These are phyloP conservation scores for Aspergillus awamori DNA, from an alignment of 2,329 filamentous ascomycete species.

Conservation along the genomic window DNA sequence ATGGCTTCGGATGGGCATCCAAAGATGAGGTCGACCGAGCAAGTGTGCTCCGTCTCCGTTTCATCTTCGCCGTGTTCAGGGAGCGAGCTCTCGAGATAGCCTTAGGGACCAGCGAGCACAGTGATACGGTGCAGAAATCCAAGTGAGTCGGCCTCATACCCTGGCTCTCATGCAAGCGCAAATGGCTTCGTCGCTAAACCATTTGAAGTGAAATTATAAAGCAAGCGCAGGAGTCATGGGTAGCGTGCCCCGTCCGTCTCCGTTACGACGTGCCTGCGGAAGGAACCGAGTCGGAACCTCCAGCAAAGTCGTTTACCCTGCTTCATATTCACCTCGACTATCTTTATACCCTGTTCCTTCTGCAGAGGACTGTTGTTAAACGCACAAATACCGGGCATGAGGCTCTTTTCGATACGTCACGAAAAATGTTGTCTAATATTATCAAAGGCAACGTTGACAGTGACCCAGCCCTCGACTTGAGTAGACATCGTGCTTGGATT, in stretches of 20 bases:
- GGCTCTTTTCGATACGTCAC: conserved; percentile 36
- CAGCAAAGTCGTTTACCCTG: conserved; percentile 23
- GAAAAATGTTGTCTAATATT: conserved; percentile 35
- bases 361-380: conserved; percentile 38
- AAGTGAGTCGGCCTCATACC: conserved; percentile 22
- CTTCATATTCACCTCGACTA: conserved; percentile 39
- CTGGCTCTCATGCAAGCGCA: neutral
- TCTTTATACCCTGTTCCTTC: conserved; percentile 39
- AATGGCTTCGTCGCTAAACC: neutral
- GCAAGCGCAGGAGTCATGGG: conserved; percentile 30
- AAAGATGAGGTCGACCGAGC: conserved; percentile 23
- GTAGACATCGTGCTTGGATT: conserved; percentile 39
- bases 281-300: conserved; percentile 13
- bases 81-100: conserved; percentile 38
- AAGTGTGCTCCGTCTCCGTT: conserved; percentile 30
- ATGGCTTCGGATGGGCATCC: conserved; percentile 33
- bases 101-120: conserved; percentile 28
- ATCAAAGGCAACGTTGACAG: conserved; percentile 32
- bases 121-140: conserved; percentile 29
- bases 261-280: conserved; percentile 28
- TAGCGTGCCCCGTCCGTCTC: conserved; percentile 28
- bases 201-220: conserved; percentile 28
- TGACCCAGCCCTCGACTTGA: conserved; percentile 33
- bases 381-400: conserved; percentile 35
- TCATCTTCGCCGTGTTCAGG: conserved; percentile 30